phyloP scores from a whole-genome alignment of 108 stramenopile species.

The Skeletonema grethae region DNA sequence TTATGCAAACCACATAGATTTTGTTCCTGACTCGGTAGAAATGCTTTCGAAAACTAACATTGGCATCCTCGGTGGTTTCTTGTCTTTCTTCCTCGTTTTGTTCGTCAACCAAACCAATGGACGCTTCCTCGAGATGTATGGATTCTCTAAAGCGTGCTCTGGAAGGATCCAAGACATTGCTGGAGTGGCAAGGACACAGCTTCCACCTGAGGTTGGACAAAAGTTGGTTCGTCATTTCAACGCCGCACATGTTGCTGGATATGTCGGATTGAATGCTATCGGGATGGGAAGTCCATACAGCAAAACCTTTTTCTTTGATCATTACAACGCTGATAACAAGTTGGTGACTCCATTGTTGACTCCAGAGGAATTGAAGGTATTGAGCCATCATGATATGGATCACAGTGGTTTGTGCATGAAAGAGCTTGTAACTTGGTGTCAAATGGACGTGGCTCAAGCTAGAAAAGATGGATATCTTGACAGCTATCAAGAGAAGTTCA shows the following conservation, averaged over 20 bases:
- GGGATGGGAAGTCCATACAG: conserved; percentile 27
- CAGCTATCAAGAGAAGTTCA: conserved; percentile 13
- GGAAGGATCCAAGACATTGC: conserved; percentile 59
- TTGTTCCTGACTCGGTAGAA: conserved; percentile 19
- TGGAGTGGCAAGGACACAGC: conserved; percentile 22
- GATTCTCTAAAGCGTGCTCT: conserved; percentile 39
- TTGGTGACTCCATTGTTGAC: conserved; percentile 48
- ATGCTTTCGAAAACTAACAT: conserved; percentile 24
- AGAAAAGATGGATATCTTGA: conserved; percentile 29
- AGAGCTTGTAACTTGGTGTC: conserved; percentile 31
- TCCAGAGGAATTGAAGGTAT: conserved; percentile 28
- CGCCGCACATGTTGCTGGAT: conserved; percentile 54
- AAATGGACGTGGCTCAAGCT: conserved; percentile 12
- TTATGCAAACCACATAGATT: conserved; percentile 13
- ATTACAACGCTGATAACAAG: conserved; percentile 28
- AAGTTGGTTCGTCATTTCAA: conserved; percentile 57
- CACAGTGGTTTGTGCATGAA: conserved; percentile 21
- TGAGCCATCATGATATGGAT: conserved; percentile 45
- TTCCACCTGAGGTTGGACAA: conserved; percentile 42
- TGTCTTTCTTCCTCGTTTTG: conserved; percentile 62
- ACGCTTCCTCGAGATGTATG: conserved; percentile 50
- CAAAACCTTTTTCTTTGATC: conserved; percentile 39
- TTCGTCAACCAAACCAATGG: conserved; percentile 54
- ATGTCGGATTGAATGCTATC: conserved; percentile 51
- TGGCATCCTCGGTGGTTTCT: conserved; percentile 48